Evolutionary conservation across 768 basidiomycete genomes (phyloP).

Genomic region (Calocera cornea): DNA sequence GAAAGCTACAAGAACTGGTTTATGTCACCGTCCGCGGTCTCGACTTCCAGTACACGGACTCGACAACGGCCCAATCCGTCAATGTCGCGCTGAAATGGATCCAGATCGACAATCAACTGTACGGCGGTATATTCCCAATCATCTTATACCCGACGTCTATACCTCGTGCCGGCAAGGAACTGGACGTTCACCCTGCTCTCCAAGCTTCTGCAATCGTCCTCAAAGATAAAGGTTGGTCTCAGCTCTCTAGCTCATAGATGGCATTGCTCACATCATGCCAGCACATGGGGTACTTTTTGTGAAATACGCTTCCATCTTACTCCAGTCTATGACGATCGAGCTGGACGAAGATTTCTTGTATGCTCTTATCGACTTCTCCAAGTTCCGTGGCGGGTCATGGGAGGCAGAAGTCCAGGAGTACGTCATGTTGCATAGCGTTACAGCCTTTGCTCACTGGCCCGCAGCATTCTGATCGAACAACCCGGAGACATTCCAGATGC

Average conservation of each 20-base stretch:
- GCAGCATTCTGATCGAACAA: slow-evolving; percentile 58
- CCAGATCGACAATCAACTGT: slow-evolving; percentile 94
- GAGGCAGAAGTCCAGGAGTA: slow-evolving; percentile 65
- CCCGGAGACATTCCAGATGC: slow-evolving; percentile 53
- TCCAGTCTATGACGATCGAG: slow-evolving; percentile 90
- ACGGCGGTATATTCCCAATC: slow-evolving; percentile 89
- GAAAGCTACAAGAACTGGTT: slow-evolving; percentile 72
- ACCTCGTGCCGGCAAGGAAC: slow-evolving; percentile 54
- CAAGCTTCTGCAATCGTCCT: slow-evolving; percentile 80
- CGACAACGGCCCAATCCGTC: slow-evolving; percentile 61
- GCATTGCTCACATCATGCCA: slow-evolving; percentile 23
- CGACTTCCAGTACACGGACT: slow-evolving; percentile 74
- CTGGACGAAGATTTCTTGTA: slow-evolving; percentile 96
- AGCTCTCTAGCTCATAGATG: not conserved
- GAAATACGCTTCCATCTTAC: slow-evolving; percentile 87
- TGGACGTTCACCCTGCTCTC: slow-evolving; percentile 75
- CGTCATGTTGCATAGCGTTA: slow-evolving; percentile 19
- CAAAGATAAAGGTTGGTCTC: slow-evolving; percentile 70
- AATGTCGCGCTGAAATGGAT: slow-evolving; percentile 72
- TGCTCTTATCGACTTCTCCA: slow-evolving; percentile 78
- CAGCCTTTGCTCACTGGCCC: not conserved
- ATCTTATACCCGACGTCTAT: slow-evolving; percentile 88
- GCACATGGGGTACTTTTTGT: slow-evolving; percentile 97
- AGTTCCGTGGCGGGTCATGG: slow-evolving; percentile 86
- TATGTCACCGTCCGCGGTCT: slow-evolving; percentile 69